Conservation (phyloP, 805 yeast genomes). For the Starmerella cellae region DNA sequence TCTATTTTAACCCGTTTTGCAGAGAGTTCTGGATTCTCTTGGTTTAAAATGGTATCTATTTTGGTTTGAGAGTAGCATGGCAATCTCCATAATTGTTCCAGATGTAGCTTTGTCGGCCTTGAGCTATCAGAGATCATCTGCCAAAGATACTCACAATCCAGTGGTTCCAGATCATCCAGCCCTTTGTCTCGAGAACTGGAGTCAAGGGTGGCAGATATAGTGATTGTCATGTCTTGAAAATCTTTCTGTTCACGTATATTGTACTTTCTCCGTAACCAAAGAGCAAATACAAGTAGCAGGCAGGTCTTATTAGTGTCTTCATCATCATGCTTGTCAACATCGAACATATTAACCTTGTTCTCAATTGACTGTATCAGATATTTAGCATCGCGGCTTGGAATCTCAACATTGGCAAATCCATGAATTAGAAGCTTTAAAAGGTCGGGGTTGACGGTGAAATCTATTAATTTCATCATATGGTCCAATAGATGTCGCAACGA, state of each 20-base stretch:
- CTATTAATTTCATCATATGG: constrained; percentile 1
- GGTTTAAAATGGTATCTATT: not conserved
- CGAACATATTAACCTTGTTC: constrained; percentile 5
- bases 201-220: no score
- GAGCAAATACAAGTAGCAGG: constrained; percentile 6
- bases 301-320: not conserved
- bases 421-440: constrained; percentile 1
- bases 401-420: constrained; percentile 3
- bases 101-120: no score
- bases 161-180: constrained; percentile 6
- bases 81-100: not conserved
- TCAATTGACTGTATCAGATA: constrained; percentile 1
- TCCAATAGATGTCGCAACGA: not conserved
- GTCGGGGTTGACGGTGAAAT: not conserved
- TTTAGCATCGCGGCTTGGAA: constrained; percentile 11
- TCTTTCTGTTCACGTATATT: constrained; percentile 2
- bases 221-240: no score
- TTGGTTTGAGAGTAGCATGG: constrained; percentile 3
- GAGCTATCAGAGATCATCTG: not conserved
- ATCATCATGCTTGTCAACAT: constrained; percentile 1
- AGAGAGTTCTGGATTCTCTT: no score
- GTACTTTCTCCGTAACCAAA: constrained; percentile 13
- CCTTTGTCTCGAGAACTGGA: no score
- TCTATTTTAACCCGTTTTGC: not conserved
- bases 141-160: constrained; percentile 2